Conservation (phyloP, 257 asterid genomes). For the Rauvolfia tetraphylla region DNA sequence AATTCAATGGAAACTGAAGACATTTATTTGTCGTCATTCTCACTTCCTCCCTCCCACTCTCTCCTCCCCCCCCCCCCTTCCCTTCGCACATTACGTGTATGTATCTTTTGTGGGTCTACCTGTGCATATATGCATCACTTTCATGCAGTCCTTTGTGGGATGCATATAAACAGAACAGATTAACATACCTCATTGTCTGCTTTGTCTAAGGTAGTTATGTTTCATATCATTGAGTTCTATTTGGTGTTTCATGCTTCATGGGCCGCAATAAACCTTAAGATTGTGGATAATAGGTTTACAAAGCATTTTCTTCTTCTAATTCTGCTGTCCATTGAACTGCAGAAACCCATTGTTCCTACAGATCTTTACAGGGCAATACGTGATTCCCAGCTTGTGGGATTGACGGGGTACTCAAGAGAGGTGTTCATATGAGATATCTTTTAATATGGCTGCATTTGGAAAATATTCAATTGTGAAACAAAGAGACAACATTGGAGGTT, state of each 20-base stretch:
- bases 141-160: neutral
- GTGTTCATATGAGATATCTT: conserved; percentile 25
- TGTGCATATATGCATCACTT: neutral
- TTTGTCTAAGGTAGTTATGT: neutral
- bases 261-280: neutral
- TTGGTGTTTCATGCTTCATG: neutral
- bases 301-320: neutral
- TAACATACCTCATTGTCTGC: neutral
- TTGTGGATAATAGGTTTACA: neutral
- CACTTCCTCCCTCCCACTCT: neutral
- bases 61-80: neutral
- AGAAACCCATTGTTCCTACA: conserved; percentile 72
- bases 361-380: conserved; percentile 67
- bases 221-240: neutral
- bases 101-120: neutral
- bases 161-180: neutral
- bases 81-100: neutral
- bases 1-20: neutral
- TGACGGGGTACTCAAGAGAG: conserved; percentile 79
- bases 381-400: conserved; percentile 78
- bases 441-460: neutral
- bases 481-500: neutral
- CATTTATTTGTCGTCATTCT: neutral
- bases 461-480: neutral
- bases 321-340: conserved; percentile 20